Evolutionary conservation across 306 rosid genomes (phyloP), one percentile per base, ranked within the genome.

Genomic region (Cucurbita maxima): DNA sequence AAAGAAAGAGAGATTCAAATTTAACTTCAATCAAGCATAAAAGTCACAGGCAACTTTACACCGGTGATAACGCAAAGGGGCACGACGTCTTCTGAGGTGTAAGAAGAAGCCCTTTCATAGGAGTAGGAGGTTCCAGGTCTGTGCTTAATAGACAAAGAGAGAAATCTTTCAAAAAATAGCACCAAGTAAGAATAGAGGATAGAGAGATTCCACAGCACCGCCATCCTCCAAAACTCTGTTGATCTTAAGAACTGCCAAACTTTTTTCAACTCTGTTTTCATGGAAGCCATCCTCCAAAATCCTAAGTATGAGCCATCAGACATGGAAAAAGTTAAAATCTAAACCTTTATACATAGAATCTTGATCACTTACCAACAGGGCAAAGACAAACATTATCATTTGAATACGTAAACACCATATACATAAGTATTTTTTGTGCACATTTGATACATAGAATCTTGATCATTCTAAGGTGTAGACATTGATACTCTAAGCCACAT

Each of bases 31-130:
- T 44, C 8, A 25, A 14, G 16, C 3, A 14, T 40, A 13, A 19
- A 5, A 36, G 68, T 4, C 12, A 45, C 3, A 63, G 19, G 12
- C 25, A 72, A 7, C 38, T 25, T 81, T 83, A 92, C 98, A 57
- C 98, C 98, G 30, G 98, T 93, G 77, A 93, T 73, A 45, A 93
- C 74, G 82, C 96, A 90, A 71, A 93, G 80, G 18, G 96, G 96
- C 61, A 73, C 80, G 59, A 5, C 5, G 2, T 75, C 13, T 41
- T 82, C 70, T 51, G 85, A 81, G 30, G 80, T 47, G 74, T 81
- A 85, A 63, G 89, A 83, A 0, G 81, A 83, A 63, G 71, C 80
- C 11, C 79, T 58, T 15, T 45, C 75, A 54, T 77, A 50, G 43
- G 71, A 75, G 47, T 75, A 10, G 67, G 20, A 41, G 10, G 38